A percentile compares a stretch with the other conserved stretches of the same genome.
These are phyloP conservation scores for Erythrophleum fordii DNA, from an alignment of 306 rosid genomes.

Conservation along the genomic window DNA sequence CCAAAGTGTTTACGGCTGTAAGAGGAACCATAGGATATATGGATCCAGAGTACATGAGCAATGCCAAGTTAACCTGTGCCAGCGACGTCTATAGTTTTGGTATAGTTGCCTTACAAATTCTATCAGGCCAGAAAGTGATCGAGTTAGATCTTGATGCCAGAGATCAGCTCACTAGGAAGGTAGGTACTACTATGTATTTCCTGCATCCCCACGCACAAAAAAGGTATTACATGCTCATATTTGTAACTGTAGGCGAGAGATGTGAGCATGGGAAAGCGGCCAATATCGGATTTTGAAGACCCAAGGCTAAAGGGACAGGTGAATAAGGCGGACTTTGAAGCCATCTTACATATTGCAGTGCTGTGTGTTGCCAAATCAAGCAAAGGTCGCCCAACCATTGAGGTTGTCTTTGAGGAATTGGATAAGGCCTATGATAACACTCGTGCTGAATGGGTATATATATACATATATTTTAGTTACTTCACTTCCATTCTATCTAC, in stretches of 20 bases:
- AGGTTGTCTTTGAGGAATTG: constrained; percentile 63
- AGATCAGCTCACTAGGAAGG: constrained; percentile 92
- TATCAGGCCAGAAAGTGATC: constrained; percentile 86
- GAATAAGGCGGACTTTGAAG: constrained; percentile 58
- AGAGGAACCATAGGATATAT: constrained; percentile 93
- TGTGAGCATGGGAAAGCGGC: constrained; percentile 68
- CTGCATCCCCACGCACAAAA: not conserved
- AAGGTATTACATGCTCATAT: not conserved
- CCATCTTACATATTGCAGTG: constrained; percentile 73
- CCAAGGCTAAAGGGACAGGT: constrained; percentile 64
- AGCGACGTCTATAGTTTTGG: constrained; percentile 92
- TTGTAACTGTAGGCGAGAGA: constrained; percentile 73
- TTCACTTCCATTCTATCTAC: too few relatives aligned
- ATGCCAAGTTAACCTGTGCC: constrained; percentile 80
- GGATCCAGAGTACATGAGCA: constrained; percentile 98
- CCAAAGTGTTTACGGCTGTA: constrained; percentile 79
- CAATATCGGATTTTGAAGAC: constrained; percentile 71
- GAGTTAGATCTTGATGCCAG: constrained; percentile 83
- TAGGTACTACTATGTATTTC: not conserved
- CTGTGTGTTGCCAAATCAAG: constrained; percentile 85
- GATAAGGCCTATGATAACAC: constrained; percentile 62
- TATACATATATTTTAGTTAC: too few relatives aligned
- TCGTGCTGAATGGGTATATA: not conserved
- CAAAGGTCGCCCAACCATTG: constrained; percentile 74
- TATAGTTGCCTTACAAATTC: constrained; percentile 73